phyloP scores from a whole-genome alignment of 306 rosid genomes.

The Mimosa bimucronata region DNA sequence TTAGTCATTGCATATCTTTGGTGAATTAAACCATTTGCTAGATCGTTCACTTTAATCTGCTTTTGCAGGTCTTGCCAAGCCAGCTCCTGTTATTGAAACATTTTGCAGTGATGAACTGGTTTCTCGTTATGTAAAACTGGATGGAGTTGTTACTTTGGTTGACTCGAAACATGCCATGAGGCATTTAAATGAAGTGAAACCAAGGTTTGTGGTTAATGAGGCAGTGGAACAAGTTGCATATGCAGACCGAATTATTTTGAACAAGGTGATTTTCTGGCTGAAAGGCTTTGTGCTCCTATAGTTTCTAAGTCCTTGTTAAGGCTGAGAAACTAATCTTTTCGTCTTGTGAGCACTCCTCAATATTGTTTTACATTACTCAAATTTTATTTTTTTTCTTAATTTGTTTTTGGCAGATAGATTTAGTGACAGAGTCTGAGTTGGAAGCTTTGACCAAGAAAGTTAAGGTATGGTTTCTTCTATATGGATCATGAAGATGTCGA shows the following conservation, averaged over 20 bases:
- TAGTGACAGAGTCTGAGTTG: conserved; percentile 72
- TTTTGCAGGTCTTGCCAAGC: conserved; percentile 87
- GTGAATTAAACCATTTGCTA: conserved; percentile 17
- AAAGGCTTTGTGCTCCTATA: conserved; percentile 13
- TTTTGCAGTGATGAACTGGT: conserved; percentile 78
- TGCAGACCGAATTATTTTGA: conserved; percentile 86
- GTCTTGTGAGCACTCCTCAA: conserved; percentile 5
- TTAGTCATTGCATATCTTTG: conserved; percentile 12
- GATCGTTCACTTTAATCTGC: conserved; percentile 9
- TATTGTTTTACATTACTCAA: conserved; percentile 12
- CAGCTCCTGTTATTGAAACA: conserved; percentile 89
- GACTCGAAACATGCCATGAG: conserved; percentile 85
- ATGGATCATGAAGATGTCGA: background rate
- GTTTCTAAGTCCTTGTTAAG: conserved; percentile 3
- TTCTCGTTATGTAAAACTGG: conserved; percentile 72
- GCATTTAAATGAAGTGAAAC: conserved; percentile 85
- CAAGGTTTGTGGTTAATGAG: conserved; percentile 95
- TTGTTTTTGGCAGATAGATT: conserved; percentile 72
- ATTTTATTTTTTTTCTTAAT: conserved; percentile 17
- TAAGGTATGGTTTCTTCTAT: conserved; percentile 55
- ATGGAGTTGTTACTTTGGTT: conserved; percentile 94
- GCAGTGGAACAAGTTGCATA: conserved; percentile 93
- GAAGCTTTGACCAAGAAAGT: conserved; percentile 62
- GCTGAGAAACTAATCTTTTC: background rate
- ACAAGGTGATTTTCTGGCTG: conserved; percentile 63